A percentile compares a stretch with the other conserved stretches of the same genome.
Evolutionary conservation across 2,329 filamentous ascomycete species (phyloP).

Genomic region (Nothophoma quercina): DNA sequence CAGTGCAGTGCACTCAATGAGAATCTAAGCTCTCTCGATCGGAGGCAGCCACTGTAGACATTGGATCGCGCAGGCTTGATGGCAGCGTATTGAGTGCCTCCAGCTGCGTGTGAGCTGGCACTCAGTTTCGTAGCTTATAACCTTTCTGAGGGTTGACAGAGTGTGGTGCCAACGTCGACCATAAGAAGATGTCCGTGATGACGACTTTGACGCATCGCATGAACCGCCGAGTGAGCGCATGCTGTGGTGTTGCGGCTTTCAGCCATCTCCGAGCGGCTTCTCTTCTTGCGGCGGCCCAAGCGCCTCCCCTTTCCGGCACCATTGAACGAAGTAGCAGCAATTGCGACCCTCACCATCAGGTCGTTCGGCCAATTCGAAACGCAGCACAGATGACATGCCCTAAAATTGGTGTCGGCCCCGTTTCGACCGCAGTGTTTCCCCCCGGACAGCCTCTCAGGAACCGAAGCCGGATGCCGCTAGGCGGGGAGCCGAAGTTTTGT

Average conservation of each 20-base stretch:
- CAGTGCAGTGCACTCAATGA: no score
- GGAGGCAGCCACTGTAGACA: no score
- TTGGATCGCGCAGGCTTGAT: no score
- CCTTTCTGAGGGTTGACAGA: neutral
- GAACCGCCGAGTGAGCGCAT: neutral
- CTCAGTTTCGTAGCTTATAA: neutral
- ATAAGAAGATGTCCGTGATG: neutral
- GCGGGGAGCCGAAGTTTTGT: constrained; percentile 45
- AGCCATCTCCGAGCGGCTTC: neutral
- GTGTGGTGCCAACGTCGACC: neutral
- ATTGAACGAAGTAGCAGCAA: constrained; percentile 5
- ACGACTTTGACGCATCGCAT: neutral
- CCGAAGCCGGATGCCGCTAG: constrained; percentile 33
- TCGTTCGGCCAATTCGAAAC: constrained; percentile 21
- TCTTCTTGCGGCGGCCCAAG: constrained; percentile 7
- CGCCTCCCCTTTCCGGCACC: constrained; percentile 20
- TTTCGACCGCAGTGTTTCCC: constrained; percentile 27
- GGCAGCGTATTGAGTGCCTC: no score
- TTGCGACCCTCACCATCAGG: constrained; percentile 11
- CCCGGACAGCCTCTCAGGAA: constrained; percentile 23
- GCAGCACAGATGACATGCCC: constrained; percentile 26
- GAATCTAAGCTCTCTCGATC: no score
- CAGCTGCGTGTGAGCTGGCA: no score
- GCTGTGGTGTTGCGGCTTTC: constrained; percentile 5
- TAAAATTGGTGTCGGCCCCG: constrained; percentile 36